Percentiles rank a stretch among this genome's conserved stretches.
Evolutionary conservation across 768 basidiomycete species (phyloP).

Genomic region (Tricholoma bakamatsutake): DNA sequence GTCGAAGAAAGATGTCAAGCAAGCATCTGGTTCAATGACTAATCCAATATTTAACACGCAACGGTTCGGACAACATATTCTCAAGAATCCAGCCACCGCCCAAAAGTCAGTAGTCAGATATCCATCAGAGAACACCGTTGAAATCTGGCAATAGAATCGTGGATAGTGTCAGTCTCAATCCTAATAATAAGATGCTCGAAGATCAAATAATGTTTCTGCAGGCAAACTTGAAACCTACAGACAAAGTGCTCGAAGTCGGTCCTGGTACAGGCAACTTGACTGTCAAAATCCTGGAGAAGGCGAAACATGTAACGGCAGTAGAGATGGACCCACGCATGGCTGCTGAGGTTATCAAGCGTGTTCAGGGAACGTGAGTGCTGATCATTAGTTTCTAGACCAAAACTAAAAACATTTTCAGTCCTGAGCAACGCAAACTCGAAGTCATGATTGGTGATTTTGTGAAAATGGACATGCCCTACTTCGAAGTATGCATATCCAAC

Average conservation of each 20-base stretch:
- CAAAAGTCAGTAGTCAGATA: slow-evolving; percentile 58
- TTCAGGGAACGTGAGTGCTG: slow-evolving; percentile 89
- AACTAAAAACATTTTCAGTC: slow-evolving; percentile 40
- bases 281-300: slow-evolving; percentile 87
- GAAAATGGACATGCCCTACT: slow-evolving; percentile 96
- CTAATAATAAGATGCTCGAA: background rate
- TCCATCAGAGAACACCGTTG: background rate
- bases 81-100: slow-evolving; percentile 89
- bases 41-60: slow-evolving; percentile 94
- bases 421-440: slow-evolving; percentile 92
- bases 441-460: slow-evolving; percentile 97
- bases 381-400: background rate
- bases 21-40: slow-evolving; percentile 44
- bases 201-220: slow-evolving; percentile 24
- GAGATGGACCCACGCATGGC: slow-evolving; percentile 99
- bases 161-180: slow-evolving; percentile 32
- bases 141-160: slow-evolving; percentile 29
- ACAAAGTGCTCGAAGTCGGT: slow-evolving; percentile 95
- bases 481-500: slow-evolving; percentile 98
- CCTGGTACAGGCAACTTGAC: slow-evolving; percentile 98
- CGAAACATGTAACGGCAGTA: slow-evolving; percentile 87
- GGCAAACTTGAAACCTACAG: slow-evolving; percentile 90
- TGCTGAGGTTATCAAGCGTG: slow-evolving; percentile 92
- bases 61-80: slow-evolving; percentile 94
- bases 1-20: slow-evolving; percentile 40